A percentile compares a stretch with the other conserved stretches of the same genome.
Evolutionary conservation across 495 filamentous ascomycete genomes (phyloP).

Genomic region (Trichodelitschia bisporula): DNA sequence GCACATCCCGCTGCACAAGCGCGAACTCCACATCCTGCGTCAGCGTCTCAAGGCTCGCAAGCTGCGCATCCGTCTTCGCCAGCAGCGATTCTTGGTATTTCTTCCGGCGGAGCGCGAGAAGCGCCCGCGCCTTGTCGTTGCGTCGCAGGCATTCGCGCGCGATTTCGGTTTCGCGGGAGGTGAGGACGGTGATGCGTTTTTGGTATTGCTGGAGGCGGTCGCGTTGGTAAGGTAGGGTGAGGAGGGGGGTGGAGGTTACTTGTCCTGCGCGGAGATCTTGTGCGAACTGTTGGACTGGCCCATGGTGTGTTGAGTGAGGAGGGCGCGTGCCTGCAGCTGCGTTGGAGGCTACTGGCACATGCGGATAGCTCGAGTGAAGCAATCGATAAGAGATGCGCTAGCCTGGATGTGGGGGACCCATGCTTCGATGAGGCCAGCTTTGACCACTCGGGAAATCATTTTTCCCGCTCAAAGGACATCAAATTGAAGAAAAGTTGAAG

Average conservation of each 20-base stretch:
- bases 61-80: constrained; percentile 69
- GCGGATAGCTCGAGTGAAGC: constrained; percentile 7
- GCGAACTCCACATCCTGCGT: constrained; percentile 76
- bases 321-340: constrained; percentile 1
- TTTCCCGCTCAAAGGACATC: too few species aligned
- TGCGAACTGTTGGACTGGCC: constrained; percentile 36
- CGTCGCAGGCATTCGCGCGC: constrained; percentile 55
- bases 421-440: too few species aligned
- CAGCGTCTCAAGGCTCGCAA: constrained; percentile 67
- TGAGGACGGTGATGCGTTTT: constrained; percentile 61
- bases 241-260: constrained; percentile 52
- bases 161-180: constrained; percentile 55
- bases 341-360: constrained; percentile 1
- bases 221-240: constrained; percentile 91
- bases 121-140: constrained; percentile 53
- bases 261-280: constrained; percentile 50
- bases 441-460: too few species aligned
- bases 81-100: constrained; percentile 92
- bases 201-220: constrained; percentile 93
- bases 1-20: constrained; percentile 79
- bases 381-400: constrained; percentile 6
- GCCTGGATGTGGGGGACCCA: too few species aligned
- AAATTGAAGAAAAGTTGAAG: too few species aligned
- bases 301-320: constrained; percentile 21
- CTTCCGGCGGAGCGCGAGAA: constrained; percentile 76